Base-by-base conservation (phyloP, 768 basidiomycete species). In the Tremella yokohamensis region DNA sequence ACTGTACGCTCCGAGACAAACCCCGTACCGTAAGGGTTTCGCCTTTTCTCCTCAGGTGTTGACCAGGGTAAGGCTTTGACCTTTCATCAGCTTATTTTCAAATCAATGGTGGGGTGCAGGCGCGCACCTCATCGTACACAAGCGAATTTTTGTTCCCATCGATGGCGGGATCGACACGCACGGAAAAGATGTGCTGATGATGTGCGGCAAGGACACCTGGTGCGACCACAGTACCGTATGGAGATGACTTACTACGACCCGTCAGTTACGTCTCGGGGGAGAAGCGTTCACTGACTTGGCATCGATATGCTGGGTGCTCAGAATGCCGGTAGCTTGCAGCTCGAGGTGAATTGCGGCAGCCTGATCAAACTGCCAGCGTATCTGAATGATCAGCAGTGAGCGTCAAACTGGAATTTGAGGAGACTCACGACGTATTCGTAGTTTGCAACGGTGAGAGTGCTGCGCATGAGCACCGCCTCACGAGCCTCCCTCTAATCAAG, bases 261-360 rank as follows among this genome's bases (percentile, higher is more conserved):
- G 29, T 34, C 29, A 34, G 29, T 34, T 11, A 34, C 29, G 29
- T 34, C 29, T 34, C 11, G 6, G 29, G 29, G 29, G 6, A 34
- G n/a, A 34, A 34, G 29, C 29, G 6, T 34, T 34, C 29, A 34
- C 29, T 34, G 29, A 34, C 29, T 34, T 34, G 66, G 61, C 13
- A 64, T 22, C 29, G 45, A 74, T 70, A 18, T 66, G 52, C 15
- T 40, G 51, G 16, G 71, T 72, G 8, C 63, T 64, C 1, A 72
- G 58, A 44, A 73, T 73, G 20, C 74, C 74, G 8, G 74, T 76
- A 3, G 74, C 74, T 16, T 69, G 61, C 25, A 58, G 62, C 54
- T 76, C 74, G 50, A 73, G 63, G 49, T 73, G 66, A 29, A 71
- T 53, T 1, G 58, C 66, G 11, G 66, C 72, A 8, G 65, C 65